These are phyloP conservation scores for Hemileccinum rubropunctum DNA, from an alignment of 768 basidiomycete species.

Conservation along the genomic window DNA sequence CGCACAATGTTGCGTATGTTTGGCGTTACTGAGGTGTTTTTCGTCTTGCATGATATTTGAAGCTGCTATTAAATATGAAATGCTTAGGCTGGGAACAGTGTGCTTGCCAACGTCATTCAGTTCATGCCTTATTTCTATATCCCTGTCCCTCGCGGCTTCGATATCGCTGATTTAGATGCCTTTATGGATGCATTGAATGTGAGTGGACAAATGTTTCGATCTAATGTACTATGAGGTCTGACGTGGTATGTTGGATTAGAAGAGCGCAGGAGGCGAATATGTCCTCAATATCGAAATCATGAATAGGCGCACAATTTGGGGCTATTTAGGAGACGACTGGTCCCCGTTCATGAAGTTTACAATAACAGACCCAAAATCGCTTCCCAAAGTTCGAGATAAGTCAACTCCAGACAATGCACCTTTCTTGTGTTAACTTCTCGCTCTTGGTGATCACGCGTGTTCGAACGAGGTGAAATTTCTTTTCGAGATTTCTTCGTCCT, in stretches of 20 bases:
- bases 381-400: conserved; percentile 93
- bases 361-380: conserved; percentile 62
- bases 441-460: conserved; percentile 45
- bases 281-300: conserved; percentile 59
- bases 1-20: conserved; percentile 65
- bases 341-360: conserved; percentile 85
- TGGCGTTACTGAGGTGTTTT: conserved; percentile 81
- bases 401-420: conserved; percentile 23
- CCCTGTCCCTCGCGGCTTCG: conserved; percentile 81
- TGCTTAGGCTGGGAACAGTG: conserved; percentile 77
- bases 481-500: conserved; percentile 59
- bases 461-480: conserved; percentile 72
- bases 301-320: conserved; percentile 76
- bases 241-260: conserved; percentile 12
- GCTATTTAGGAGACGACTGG: conserved; percentile 79
- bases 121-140: conserved; percentile 96
- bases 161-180: conserved; percentile 57
- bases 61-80: conserved; percentile 1
- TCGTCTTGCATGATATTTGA: background rate
- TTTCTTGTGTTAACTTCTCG: conserved; percentile 12
- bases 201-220: conserved; percentile 24
- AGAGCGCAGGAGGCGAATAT: conserved; percentile 29
- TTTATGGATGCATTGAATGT: conserved; percentile 78
- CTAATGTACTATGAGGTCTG: background rate
- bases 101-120: conserved; percentile 75